Evolutionary conservation across 1,139 yeast species (phyloP), one percentile per base, ranked within the genome.

Genomic region (Debaryomyces nepalensis): DNA sequence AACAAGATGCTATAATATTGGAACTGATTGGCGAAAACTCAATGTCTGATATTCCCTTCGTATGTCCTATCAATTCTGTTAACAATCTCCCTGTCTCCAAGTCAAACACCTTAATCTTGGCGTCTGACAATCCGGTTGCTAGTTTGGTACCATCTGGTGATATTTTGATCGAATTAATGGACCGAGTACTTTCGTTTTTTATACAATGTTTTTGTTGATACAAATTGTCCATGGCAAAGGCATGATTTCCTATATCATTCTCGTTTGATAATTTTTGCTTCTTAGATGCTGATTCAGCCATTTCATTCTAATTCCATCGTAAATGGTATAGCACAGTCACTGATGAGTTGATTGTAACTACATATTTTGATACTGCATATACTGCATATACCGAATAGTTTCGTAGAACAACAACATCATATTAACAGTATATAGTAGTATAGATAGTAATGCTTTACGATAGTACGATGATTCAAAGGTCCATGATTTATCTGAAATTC

Each of bases 1-100:
- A 85, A 1, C 86, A 93, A 0, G 96, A 81, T 2, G 96, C 97
- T 4, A 93, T 49, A 37, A 84, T 78, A 44, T 72, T 68, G n/a
- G 86, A 75, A 58, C 87, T 84, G 23, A 67, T 64, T 2, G 93
- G 91, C 0, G 93, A 80, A 80, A 90, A 93, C 23, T 77, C 75
- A 1, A 89, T 55, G 47, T 83, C 88, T 4, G 88, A 82, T 3
- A 89, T 67, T 0, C 96, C 95, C 40, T 68, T 73, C 3, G 77
- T 60, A 54, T 89, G 97, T 1, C 91, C 93, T 4, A 53, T 56
- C 4, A 86, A 59, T 3, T 72, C 67, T 12, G 73, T 58, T 5
- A 69, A 45, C n/a, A 53, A 34, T 11, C 45, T 29, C 5, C 62
- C 67, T 5, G 48, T 42, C 1, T 30, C 37, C 11, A 57, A 38